Percentiles rank a stretch among this genome's conserved stretches.
Evolutionary conservation across 2,329 filamentous ascomycete species (phyloP).

Genomic region (Penicillium nordicum): DNA sequence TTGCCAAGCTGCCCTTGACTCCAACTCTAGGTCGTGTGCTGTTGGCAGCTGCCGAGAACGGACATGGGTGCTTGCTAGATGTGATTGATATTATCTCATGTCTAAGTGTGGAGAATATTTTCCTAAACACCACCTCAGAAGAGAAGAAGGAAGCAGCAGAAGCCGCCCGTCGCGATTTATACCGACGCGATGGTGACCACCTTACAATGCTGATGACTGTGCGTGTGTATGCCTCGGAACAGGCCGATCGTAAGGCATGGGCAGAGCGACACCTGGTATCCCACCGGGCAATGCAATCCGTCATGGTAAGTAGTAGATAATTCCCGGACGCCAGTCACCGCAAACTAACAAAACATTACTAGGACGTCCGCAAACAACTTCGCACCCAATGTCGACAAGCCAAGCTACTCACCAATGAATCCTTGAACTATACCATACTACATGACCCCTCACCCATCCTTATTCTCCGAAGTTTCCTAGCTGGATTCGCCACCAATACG

Average conservation of each 20-base stretch:
- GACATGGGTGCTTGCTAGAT: slow-evolving; percentile 71
- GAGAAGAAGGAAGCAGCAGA: slow-evolving; percentile 59
- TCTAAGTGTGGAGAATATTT: slow-evolving; percentile 63
- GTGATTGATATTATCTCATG: slow-evolving; percentile 77
- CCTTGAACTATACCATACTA: slow-evolving; percentile 18
- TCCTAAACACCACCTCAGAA: slow-evolving; percentile 57
- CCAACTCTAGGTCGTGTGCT: slow-evolving; percentile 78
- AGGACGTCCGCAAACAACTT: slow-evolving; percentile 62
- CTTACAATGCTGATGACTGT: slow-evolving; percentile 61
- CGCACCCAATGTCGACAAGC: slow-evolving; percentile 52
- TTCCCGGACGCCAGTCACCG: not conserved
- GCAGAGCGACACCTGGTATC: slow-evolving; percentile 57
- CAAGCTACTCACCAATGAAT: slow-evolving; percentile 37
- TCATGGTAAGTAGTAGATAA: slow-evolving; percentile 47
- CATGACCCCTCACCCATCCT: slow-evolving; percentile 43
- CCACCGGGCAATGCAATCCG: slow-evolving; percentile 63
- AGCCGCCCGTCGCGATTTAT: slow-evolving; percentile 54
- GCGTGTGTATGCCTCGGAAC: slow-evolving; percentile 57
- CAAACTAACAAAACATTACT: slow-evolving; percentile 4
- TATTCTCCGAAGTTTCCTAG: slow-evolving; percentile 57
- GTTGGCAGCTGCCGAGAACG: slow-evolving; percentile 69
- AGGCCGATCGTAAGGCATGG: slow-evolving; percentile 59
- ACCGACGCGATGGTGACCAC: slow-evolving; percentile 61
- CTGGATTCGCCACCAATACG: slow-evolving; percentile 59
- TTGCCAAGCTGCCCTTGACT: slow-evolving; percentile 79